These are phyloP conservation scores for Capronia coronata DNA, from an alignment of 2,329 filamentous ascomycete species.

Conservation along the genomic window DNA sequence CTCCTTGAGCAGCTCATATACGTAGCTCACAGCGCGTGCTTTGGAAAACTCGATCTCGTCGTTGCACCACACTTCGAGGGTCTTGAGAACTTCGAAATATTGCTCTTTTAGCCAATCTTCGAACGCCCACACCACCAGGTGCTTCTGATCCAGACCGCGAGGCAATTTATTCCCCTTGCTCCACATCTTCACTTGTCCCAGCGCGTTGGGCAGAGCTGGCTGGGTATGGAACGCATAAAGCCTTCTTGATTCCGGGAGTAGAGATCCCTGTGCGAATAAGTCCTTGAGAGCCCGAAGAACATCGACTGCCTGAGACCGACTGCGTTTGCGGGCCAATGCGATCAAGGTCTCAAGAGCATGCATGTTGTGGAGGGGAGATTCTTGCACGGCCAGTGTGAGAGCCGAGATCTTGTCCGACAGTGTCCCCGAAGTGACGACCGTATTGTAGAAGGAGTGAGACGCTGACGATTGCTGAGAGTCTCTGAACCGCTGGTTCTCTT, in stretches of 20 bases:
- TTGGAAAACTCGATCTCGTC: slow-evolving; percentile 95
- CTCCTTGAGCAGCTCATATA: slow-evolving; percentile 84
- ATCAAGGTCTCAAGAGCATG: slow-evolving; percentile 83
- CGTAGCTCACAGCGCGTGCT: slow-evolving; percentile 78
- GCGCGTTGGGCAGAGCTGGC: slow-evolving; percentile 61
- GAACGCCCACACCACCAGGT: slow-evolving; percentile 82
- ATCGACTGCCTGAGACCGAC: slow-evolving; percentile 82
- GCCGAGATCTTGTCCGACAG: slow-evolving; percentile 95
- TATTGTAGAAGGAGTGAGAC: slow-evolving; percentile 91
- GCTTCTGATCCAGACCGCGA: slow-evolving; percentile 63
- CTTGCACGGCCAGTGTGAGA: slow-evolving; percentile 86
- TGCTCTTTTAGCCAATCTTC: slow-evolving; percentile 93
- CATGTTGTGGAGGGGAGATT: slow-evolving; percentile 87
- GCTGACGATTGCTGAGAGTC: slow-evolving; percentile 67
- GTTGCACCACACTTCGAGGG: slow-evolving; percentile 85
- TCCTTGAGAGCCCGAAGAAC: slow-evolving; percentile 92
- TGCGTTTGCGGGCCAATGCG: slow-evolving; percentile 81
- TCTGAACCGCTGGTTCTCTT: slow-evolving; percentile 69
- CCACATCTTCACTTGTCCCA: slow-evolving; percentile 54
- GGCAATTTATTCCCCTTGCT: slow-evolving; percentile 63
- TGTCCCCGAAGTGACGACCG: slow-evolving; percentile 94
- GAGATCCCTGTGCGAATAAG: slow-evolving; percentile 78
- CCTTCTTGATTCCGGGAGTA: slow-evolving; percentile 76
- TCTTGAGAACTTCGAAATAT: slow-evolving; percentile 88
- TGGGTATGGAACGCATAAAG: slow-evolving; percentile 74